These are phyloP conservation scores for Dactylorhiza incarnata DNA, from an alignment of 106 monocot species.

Conservation along the genomic window DNA sequence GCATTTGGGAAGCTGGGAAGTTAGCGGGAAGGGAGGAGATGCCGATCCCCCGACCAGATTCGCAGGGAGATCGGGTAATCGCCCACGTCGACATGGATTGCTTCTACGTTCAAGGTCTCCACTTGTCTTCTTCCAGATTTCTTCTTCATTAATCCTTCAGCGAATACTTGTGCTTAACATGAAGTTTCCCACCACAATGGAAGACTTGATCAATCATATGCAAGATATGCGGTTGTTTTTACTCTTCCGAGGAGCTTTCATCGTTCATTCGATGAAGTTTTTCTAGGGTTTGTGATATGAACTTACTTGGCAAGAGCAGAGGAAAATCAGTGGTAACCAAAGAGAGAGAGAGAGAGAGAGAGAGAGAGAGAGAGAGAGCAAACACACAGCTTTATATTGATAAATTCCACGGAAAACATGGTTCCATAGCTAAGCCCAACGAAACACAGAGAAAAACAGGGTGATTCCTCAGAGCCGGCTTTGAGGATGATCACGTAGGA, in stretches of 20 bases:
- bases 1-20: background rate
- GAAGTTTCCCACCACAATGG: background rate
- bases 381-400: too few species aligned
- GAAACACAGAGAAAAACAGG: too few species aligned
- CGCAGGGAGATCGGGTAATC: constrained; percentile 72
- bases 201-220: background rate
- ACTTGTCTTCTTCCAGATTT: background rate
- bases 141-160: background rate
- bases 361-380: too few species aligned
- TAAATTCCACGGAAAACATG: too few species aligned
- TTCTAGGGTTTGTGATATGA: background rate
- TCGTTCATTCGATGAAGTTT: background rate
- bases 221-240: background rate
- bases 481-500: too few species aligned
- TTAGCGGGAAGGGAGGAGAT: constrained; percentile 13
- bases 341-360: too few species aligned
- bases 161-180: background rate
- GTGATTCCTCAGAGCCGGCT: too few species aligned
- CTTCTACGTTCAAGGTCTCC: constrained; percentile 96
- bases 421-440: too few species aligned
- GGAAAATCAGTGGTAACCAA: too few species aligned
- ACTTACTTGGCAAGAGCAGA: too few species aligned
- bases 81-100: constrained; percentile 98
- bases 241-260: background rate
- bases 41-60: constrained; percentile 78